Evolutionary conservation across 2,329 filamentous ascomycete species (phyloP).

Genomic region (Cladobotryum mycophilum): DNA sequence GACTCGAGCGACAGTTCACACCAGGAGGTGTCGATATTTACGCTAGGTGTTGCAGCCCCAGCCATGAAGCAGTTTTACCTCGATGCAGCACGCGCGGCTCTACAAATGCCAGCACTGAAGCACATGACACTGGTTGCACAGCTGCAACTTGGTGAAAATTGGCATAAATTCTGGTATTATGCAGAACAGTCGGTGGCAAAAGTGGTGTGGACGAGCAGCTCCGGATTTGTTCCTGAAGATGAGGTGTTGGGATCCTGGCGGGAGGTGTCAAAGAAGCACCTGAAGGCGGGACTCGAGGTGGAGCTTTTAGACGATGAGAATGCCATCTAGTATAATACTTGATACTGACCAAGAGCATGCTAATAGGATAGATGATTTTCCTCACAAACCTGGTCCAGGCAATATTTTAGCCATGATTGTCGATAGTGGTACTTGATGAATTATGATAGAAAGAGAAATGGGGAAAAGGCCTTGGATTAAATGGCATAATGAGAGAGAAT

Average conservation of each 20-base stretch:
- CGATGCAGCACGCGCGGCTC: neutral
- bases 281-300: neutral
- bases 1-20: neutral
- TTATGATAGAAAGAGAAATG: too few species aligned
- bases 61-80: conserved; percentile 2
- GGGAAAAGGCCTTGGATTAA: neutral
- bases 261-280: neutral
- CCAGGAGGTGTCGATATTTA: neutral
- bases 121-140: neutral
- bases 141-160: neutral
- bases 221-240: neutral
- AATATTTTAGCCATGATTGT: neutral
- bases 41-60: neutral
- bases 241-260: neutral
- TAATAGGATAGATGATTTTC: neutral
- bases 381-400: neutral
- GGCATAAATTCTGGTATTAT: neutral
- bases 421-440: too few species aligned
- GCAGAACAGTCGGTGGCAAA: neutral
- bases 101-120: conserved; percentile 1
- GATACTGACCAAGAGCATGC: neutral
- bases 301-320: neutral
- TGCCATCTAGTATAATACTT: neutral
- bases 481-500: neutral
- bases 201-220: neutral